Evolutionary conservation across 306 rosid species (phyloP).

Genomic region (Canavalia gladiata): DNA sequence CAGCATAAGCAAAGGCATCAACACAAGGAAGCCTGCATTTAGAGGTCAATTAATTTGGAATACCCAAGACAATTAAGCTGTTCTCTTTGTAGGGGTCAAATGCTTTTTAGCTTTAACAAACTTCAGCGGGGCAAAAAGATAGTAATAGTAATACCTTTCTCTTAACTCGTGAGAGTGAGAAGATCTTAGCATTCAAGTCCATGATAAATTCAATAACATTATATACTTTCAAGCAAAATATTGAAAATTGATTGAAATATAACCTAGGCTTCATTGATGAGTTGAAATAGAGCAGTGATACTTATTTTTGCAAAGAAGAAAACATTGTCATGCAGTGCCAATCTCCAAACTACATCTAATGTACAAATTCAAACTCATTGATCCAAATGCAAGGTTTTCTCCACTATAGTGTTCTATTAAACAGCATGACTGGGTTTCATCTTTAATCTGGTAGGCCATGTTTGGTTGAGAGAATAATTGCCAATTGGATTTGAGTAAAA

Average conservation of each 20-base stretch:
- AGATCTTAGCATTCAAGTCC: neutral
- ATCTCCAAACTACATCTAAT: slow-evolving; percentile 2
- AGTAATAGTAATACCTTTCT: neutral
- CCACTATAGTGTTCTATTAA: neutral
- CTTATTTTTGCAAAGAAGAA: neutral
- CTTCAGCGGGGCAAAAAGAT: neutral
- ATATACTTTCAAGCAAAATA: neutral
- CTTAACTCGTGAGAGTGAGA: neutral
- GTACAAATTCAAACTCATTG: slow-evolving; percentile 7
- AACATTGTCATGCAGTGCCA: neutral
- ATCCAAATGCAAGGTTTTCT: neutral
- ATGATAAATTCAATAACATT: neutral
- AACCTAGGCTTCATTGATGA: neutral
- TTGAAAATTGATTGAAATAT: slow-evolving; percentile 5
- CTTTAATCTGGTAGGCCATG: neutral
- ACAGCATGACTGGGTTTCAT: slow-evolving; percentile 11
- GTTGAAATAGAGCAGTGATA: neutral
- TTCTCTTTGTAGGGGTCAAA: neutral
- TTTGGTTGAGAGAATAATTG: neutral
- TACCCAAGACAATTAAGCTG: neutral
- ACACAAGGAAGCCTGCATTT: neutral
- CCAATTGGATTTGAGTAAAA: neutral
- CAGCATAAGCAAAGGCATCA: neutral
- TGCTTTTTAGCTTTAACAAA: neutral
- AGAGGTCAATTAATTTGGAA: neutral